Base-by-base conservation (phyloP, 805 yeast genomes). In the Kuraishia ogatae region DNA sequence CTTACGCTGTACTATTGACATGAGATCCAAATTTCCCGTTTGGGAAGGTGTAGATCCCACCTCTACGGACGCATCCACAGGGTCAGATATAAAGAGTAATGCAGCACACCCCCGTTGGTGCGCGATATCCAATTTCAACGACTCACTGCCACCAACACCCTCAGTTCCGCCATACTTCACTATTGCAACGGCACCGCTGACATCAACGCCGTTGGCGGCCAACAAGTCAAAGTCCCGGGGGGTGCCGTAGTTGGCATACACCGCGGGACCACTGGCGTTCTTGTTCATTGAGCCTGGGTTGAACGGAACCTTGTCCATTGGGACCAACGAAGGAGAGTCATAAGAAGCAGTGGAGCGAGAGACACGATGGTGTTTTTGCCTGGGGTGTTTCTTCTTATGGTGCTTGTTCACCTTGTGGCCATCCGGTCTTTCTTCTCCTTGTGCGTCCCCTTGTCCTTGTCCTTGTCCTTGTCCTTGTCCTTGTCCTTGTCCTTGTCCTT, bases 211-310 rank as follows among this genome's bases (percentile, higher is more conserved):
- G 3, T 60, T 62, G 0, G 70, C 67, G 39, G 64, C 56, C 19
- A 88, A 66, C 1, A 55, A 57, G 17, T 71, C 61, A 54, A 81
- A 79, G 63, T 90, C 97, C 1, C 70, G 65, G 3, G 62, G 64
- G 0, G 80, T 64, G 6, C 97, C 98, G 59, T 75, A 81, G 62
- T 88, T 83, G 2, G 76, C 93, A 66, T 81, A 91, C 0, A 89
- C 63, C 13, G 84, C 63, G 23, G 69, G 74, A 0, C 84, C 85
- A 22, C 72, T 67, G 0, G 82, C 78, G 10, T 76, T 77, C 1
- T 87, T 93, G 46, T 77, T 71, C 4, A 77, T 73, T 0, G 91
- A 79, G 54, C 88, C 78, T 0, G 96, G 92, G 64, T 84, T 87
- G 66, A 82, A 88, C 21, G 89, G 85, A 51, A 72, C 59, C 54